These are phyloP conservation scores for Marasmius tenuissimus DNA, from an alignment of 1,284 basidiomycete species.

Conservation along the genomic window DNA sequence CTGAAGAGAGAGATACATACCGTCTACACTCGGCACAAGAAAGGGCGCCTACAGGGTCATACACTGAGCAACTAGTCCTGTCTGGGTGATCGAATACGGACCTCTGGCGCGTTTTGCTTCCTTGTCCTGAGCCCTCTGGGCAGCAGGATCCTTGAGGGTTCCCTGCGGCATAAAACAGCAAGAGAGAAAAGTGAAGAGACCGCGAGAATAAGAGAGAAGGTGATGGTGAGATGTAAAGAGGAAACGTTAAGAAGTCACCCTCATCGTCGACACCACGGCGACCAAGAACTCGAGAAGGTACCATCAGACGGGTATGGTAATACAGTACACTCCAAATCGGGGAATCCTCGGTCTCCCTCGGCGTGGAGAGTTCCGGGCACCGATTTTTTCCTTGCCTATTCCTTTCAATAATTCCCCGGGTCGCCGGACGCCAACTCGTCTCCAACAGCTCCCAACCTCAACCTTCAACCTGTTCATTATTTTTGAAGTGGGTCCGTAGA, in stretches of 20 bases:
- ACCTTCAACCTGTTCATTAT: no score
- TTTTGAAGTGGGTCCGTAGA: no score
- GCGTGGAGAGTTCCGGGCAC: no score
- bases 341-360: neutral
- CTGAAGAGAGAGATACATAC: slow-evolving; percentile 32
- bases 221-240: slow-evolving; percentile 13
- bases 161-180: slow-evolving; percentile 37
- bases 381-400: no score
- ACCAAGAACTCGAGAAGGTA: neutral
- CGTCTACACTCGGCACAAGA: slow-evolving; percentile 74
- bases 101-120: slow-evolving; percentile 66
- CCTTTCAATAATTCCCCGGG: no score
- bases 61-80: neutral
- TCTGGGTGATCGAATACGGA: slow-evolving; percentile 15
- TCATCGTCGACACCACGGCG: neutral
- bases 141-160: slow-evolving; percentile 36
- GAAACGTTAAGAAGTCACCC: slow-evolving; percentile 4
- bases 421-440: no score
- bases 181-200: neutral
- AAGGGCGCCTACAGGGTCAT: slow-evolving; percentile 45
- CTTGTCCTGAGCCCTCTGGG: slow-evolving; percentile 46
- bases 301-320: neutral
- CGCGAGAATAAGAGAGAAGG: neutral
- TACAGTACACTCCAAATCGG: neutral
- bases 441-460: no score